Base-by-base conservation (phyloP, 345 rosid species). In the Noccaea bulbosa region DNA sequence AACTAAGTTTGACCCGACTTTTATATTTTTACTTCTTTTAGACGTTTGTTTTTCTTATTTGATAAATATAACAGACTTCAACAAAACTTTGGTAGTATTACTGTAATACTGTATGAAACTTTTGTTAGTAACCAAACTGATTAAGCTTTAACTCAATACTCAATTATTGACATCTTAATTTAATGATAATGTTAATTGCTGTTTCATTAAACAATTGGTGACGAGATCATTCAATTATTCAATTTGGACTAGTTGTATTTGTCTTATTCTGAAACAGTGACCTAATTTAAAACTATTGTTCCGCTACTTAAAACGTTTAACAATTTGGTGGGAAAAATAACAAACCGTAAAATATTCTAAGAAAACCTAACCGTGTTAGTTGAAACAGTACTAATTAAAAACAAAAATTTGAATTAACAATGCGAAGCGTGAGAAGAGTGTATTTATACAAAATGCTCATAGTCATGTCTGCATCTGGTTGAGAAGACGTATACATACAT, bases 1-100 rank as follows among this genome's bases (percentile, higher is more conserved):
- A 61, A 50, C 61, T 70, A 40, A n/a, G 75, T 71, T 53, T 53
- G 76, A 71, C 54, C 54, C 30, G 35, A 27, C 55, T 62, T 52
- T 62, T 62, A 11, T 27, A 5, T 40, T 57, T 33, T 59, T 35
- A 30, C 67, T 14, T 58, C 22, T 48, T 56, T 20, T 20, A 20
- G 22, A 68, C 54, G 63, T 55, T 39, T 4, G 30, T 43, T 61
- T 20, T 11, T n/a, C n/a, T n/a, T 20, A 20, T 20, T 20, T 20
- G 22, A 20, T 20, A 20, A 20, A 20, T 20, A 20, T 20, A 20
- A 20, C 22, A 20, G 8, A 6, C 8, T 2, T 14, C 4, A 15
- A 7, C 20, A n/a, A 41, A 44, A n/a, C 17, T 20, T 20, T 20
- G 2, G 2, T 20, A 20, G 22, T 44, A 14, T 41, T 41, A 40